phyloP scores from a whole-genome alignment of 352 stramenopile genomes.

The Phytophthora lateralis region DNA sequence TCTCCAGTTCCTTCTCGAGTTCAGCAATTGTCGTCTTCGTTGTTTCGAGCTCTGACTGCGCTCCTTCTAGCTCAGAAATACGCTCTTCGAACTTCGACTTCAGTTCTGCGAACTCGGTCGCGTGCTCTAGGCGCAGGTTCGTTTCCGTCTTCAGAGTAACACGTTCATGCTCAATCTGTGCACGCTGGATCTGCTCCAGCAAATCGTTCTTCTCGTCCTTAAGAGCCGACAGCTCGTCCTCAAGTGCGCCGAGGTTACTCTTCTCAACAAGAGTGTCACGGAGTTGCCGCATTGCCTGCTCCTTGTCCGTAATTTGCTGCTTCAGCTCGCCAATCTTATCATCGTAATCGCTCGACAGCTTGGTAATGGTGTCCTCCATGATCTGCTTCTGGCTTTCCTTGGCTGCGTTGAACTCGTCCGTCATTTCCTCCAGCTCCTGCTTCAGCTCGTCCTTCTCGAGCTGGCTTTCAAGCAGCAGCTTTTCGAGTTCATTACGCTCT shows the following conservation, averaged over 20 bases:
- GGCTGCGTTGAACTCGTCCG: constrained; percentile 36
- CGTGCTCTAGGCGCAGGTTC: constrained; percentile 36
- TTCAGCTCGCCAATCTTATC: constrained; percentile 52
- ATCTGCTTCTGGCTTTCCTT: constrained; percentile 46
- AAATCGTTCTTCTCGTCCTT: constrained; percentile 61
- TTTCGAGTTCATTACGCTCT: constrained; percentile 56
- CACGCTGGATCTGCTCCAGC: constrained; percentile 44
- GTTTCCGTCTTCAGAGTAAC: constrained; percentile 39
- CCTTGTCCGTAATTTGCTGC: constrained; percentile 47
- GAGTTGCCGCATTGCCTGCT: constrained; percentile 49
- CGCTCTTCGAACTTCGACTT: constrained; percentile 47
- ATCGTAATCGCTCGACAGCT: constrained; percentile 58
- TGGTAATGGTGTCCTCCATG: constrained; percentile 46
- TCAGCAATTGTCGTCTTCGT: constrained; percentile 38
- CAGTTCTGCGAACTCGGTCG: constrained; percentile 48
- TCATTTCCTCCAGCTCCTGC: constrained; percentile 54
- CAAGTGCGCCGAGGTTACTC: constrained; percentile 51
- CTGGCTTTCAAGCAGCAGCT: constrained; percentile 53
- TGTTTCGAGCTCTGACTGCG: constrained; percentile 40
- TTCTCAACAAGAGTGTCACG: constrained; percentile 53
- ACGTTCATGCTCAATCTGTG: constrained; percentile 47
- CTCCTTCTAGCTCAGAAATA: constrained; percentile 47
- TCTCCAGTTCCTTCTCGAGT: constrained; percentile 49
- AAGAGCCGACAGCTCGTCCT: constrained; percentile 43
- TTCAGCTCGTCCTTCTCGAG: constrained; percentile 63